Percentiles rank a stretch among this genome's conserved stretches.
Conservation (phyloP, 768 basidiomycete genomes). For the Podaxis carcinomalis region DNA sequence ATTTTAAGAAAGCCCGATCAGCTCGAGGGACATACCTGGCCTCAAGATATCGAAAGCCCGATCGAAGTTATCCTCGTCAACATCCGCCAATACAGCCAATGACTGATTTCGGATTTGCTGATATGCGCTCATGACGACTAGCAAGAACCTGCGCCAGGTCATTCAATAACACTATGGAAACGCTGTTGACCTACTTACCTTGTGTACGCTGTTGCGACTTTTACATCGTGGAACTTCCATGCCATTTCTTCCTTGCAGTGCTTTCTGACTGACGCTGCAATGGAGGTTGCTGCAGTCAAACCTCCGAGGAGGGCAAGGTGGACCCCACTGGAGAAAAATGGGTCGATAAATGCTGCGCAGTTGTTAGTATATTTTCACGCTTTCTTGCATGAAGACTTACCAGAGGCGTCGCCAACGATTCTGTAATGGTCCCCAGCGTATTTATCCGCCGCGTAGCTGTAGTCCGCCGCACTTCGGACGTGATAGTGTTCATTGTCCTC, state of each 20-base stretch:
- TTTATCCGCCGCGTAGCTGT: constrained; percentile 27
- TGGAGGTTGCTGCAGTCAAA: constrained; percentile 32
- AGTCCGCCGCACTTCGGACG: constrained; percentile 29
- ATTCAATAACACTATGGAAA: not conserved
- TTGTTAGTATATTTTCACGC: not conserved
- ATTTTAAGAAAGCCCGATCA: not conserved
- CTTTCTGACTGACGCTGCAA: constrained; percentile 28
- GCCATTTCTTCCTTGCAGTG: constrained; percentile 26
- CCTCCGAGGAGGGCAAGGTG: constrained; percentile 36
- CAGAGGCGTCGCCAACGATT: constrained; percentile 29
- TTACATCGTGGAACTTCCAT: constrained; percentile 25
- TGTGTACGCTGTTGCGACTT: constrained; percentile 30
- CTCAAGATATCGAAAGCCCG: constrained; percentile 41
- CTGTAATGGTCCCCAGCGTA: constrained; percentile 30
- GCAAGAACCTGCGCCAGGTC: constrained; percentile 30
- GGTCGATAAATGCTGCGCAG: constrained; percentile 49
- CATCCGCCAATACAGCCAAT: constrained; percentile 34
- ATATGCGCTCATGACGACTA: constrained; percentile 46
- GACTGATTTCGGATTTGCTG: constrained; percentile 42
- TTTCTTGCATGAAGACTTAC: constrained; percentile 11
- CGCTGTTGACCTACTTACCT: constrained; percentile 16
- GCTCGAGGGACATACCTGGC: constrained; percentile 25
- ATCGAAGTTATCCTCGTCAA: constrained; percentile 45
- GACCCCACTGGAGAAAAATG: constrained; percentile 55
- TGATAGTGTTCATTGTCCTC: constrained; percentile 14